phyloP scores from a whole-genome alignment of 139 green algal species.

The Chlorella sp. region DNA sequence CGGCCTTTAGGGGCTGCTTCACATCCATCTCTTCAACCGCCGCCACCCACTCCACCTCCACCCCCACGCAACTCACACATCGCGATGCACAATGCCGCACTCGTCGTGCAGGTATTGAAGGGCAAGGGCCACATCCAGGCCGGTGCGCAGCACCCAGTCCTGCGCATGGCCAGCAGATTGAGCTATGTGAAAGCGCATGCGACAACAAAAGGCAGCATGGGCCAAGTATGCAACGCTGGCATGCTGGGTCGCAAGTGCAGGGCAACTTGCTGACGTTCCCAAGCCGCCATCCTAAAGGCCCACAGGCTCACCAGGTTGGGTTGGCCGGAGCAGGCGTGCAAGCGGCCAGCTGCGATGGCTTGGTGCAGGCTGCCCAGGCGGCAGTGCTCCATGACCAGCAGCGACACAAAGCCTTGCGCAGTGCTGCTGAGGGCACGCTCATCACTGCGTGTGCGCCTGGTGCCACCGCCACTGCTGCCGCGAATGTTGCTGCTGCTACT shows the following conservation, averaged over 20 bases:
- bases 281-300: too few species aligned
- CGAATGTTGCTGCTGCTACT: neutral
- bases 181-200: too few species aligned
- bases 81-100: conserved; percentile 9
- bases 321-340: neutral
- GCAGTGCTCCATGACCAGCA: conserved; percentile 20
- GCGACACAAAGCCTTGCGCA: neutral
- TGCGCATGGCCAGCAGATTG: neutral
- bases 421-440: neutral
- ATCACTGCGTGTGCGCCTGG: neutral
- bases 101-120: conserved; percentile 15
- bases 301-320: conserved; percentile 3
- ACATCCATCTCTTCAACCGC: too few species aligned
- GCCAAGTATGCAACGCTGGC: too few species aligned
- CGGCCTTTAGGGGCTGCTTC: too few species aligned
- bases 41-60: too few species aligned
- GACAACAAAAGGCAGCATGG: too few species aligned
- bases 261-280: neutral
- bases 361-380: conserved; percentile 16
- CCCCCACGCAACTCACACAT: neutral
- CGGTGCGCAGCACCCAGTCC: conserved; percentile 11
- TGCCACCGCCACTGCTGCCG: neutral
- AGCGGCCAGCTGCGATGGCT: neutral
- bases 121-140: conserved; percentile 6
- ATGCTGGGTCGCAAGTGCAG: too few species aligned